A percentile compares a stretch with the other conserved stretches of the same genome.
These are phyloP conservation scores for Syzygium syzygioides DNA, from an alignment of 441 rosid genomes.

Conservation along the genomic window DNA sequence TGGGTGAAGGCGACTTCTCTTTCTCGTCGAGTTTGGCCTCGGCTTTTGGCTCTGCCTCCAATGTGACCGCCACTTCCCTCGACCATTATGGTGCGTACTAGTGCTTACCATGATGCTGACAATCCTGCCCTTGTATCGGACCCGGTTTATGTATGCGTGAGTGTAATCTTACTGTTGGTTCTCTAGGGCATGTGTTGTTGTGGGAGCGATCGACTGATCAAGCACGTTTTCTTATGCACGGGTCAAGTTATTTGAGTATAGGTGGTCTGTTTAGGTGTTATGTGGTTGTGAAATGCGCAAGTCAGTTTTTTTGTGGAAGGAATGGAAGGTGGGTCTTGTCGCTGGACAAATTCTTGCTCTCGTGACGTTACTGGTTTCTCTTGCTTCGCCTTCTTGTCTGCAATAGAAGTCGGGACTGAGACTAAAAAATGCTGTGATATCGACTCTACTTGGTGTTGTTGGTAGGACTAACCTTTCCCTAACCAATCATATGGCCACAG, in stretches of 20 bases:
- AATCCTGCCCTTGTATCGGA: background rate
- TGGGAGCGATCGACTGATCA: background rate
- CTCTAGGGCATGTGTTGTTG: background rate
- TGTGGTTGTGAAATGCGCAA: background rate
- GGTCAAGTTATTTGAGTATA: background rate
- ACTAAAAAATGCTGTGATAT: background rate
- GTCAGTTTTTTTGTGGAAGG: background rate
- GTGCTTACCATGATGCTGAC: background rate
- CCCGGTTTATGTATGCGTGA: background rate
- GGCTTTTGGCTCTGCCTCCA: constrained; percentile 45
- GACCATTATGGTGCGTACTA: constrained; percentile 33
- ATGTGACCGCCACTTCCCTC: constrained; percentile 51
- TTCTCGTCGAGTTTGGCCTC: constrained; percentile 41
- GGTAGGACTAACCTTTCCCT: background rate
- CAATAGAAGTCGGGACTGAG: background rate
- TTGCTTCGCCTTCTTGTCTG: background rate
- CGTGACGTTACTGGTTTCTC: background rate
- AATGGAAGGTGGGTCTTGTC: background rate
- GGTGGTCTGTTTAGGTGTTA: background rate
- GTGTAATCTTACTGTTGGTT: background rate
- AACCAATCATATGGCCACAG: background rate
- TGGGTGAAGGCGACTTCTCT: constrained; percentile 70
- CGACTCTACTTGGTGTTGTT: background rate
- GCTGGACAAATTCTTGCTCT: background rate
- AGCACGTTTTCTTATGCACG: background rate